Evolutionary conservation across 177 flowering plant species (phyloP).

Genomic region (Telopea speciosissima): DNA sequence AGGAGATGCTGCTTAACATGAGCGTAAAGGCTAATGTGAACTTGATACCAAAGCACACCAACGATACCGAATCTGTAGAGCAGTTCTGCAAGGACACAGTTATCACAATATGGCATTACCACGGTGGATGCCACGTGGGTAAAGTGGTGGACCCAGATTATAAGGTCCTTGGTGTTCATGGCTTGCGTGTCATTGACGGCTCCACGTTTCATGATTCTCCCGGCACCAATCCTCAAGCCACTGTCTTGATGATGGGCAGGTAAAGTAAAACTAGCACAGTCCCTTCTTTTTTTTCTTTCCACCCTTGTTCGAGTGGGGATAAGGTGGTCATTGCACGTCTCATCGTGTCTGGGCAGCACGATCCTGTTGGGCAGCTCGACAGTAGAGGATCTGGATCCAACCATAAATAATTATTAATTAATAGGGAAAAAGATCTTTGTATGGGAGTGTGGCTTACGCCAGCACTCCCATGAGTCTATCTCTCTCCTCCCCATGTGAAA

Average conservation of each 20-base stretch:
- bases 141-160: constrained; percentile 48
- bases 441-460: too few species aligned
- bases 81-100: constrained; percentile 86
- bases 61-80: constrained; percentile 51
- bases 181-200: constrained; percentile 65
- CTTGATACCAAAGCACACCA: constrained; percentile 59
- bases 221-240: constrained; percentile 87
- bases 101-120: constrained; percentile 86
- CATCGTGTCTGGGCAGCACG: too few species aligned
- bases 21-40: constrained; percentile 65
- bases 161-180: constrained; percentile 47
- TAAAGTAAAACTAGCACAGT: constrained; percentile 13
- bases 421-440: too few species aligned
- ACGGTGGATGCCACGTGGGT: constrained; percentile 77
- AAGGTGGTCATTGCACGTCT: too few species aligned
- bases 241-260: constrained; percentile 92
- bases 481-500: too few species aligned
- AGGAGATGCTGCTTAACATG: constrained; percentile 57
- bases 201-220: constrained; percentile 60
- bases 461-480: too few species aligned
- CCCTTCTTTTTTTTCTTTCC: too few species aligned
- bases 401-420: too few species aligned
- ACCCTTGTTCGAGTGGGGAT: too few species aligned
- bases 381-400: too few species aligned
- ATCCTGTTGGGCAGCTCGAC: too few species aligned